Evolutionary conservation across 768 basidiomycete genomes (phyloP).

Genomic region (Asterophora lycoperdoides): DNA sequence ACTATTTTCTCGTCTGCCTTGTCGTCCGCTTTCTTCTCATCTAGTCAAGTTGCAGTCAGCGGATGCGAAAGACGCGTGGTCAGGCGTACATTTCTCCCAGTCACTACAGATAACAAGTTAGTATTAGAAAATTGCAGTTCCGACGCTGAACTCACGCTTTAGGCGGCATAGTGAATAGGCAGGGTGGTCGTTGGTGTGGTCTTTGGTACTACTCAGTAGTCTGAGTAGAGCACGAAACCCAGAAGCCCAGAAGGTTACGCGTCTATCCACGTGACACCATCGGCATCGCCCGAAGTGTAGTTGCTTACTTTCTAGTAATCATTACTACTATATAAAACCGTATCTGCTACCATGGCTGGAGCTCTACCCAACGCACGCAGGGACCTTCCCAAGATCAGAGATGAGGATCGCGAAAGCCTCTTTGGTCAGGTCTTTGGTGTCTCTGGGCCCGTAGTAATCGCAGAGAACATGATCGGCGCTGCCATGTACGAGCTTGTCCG

Average conservation of each 20-base stretch:
- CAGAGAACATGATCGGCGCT: constrained; percentile 91
- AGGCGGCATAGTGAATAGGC: constrained; percentile 64
- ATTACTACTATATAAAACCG: no score
- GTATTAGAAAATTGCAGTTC: constrained; percentile 10
- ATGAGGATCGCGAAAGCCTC: constrained; percentile 86
- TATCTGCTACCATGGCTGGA: constrained; percentile 65
- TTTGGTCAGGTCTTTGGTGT: constrained; percentile 92
- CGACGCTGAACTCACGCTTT: constrained; percentile 72
- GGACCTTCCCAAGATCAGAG: constrained; percentile 80
- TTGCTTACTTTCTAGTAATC: neutral
- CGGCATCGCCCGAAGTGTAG: constrained; percentile 16
- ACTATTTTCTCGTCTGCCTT: constrained; percentile 94
- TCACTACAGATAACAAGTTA: constrained; percentile 49
- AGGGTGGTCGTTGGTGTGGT: no score
- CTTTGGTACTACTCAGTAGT: no score
- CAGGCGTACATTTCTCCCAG: constrained; percentile 91
- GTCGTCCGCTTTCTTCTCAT: constrained; percentile 79
- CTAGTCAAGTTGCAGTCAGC: constrained; percentile 34
- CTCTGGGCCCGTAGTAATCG: constrained; percentile 97
- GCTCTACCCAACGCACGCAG: constrained; percentile 88
- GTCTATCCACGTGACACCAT: constrained; percentile 26
- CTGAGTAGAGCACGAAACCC: constrained; percentile 5
- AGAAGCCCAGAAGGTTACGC: constrained; percentile 34
- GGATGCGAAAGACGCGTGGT: neutral
- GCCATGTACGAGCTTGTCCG: constrained; percentile 99